phyloP scores from a whole-genome alignment of 495 filamentous ascomycete species.

The Apodospora peruviana region DNA sequence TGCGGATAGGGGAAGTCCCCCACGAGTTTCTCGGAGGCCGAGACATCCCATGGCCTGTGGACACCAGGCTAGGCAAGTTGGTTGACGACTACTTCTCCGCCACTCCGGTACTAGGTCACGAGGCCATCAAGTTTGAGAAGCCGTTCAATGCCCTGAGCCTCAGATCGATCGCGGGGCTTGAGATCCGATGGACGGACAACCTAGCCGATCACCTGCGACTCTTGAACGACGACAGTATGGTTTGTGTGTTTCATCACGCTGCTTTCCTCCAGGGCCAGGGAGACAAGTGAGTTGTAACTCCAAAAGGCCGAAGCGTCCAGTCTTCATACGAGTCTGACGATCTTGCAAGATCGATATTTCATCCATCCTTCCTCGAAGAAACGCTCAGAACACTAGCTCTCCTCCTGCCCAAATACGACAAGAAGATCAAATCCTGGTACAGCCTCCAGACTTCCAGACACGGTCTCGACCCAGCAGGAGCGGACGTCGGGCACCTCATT shows the following conservation, averaged over 20 bases:
- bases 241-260: constrained; percentile 43
- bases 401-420: constrained; percentile 27
- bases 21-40: no score
- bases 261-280: constrained; percentile 22
- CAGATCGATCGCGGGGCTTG: constrained; percentile 30
- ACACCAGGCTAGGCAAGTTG: no score
- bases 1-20: no score
- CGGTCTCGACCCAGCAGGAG: not conserved
- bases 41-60: no score
- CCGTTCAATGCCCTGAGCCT: constrained; percentile 22
- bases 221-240: constrained; percentile 31
- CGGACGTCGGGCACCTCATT: not conserved
- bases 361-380: constrained; percentile 14
- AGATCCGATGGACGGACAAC: constrained; percentile 39
- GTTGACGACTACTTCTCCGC: no score
- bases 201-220: constrained; percentile 41
- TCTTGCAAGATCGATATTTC: not conserved
- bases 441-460: not conserved
- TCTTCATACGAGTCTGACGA: no score
- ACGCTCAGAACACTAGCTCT: constrained; percentile 41
- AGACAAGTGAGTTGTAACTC: not conserved
- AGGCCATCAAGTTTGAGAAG: no score
- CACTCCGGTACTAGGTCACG: no score
- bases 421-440: not conserved
- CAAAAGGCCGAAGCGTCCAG: not conserved